These are phyloP conservation scores for Erucastrum elatum DNA, from an alignment of 345 rosid species.

Conservation along the genomic window DNA sequence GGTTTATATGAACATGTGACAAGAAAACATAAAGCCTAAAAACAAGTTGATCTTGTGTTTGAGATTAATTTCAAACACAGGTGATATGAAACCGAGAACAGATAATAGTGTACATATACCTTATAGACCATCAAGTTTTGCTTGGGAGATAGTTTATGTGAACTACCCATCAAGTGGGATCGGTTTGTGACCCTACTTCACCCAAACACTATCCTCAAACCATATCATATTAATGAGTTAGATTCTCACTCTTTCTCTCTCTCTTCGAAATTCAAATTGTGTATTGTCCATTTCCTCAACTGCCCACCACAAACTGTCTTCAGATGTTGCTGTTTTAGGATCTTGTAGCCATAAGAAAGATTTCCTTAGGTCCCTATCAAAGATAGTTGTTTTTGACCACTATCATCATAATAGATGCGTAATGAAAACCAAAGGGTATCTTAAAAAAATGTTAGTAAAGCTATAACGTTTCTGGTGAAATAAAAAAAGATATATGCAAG, in stretches of 20 bases:
- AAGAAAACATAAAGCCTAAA: neutral
- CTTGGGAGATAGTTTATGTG: conserved; percentile 6
- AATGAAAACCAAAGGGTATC: conserved; percentile 5
- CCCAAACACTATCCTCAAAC: conserved; percentile 35
- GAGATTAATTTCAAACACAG: neutral
- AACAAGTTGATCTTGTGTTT: neutral
- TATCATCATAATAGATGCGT: conserved; percentile 6
- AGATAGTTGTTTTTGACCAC: neutral
- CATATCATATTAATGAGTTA: conserved; percentile 32
- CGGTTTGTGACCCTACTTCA: conserved; percentile 34
- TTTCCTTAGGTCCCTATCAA: conserved; percentile 2
- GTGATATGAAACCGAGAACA: neutral
- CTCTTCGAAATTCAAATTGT: conserved; percentile 28
- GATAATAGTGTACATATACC: neutral
- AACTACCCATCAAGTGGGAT: conserved; percentile 8
- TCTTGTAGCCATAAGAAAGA: conserved; percentile 22
- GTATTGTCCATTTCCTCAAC: conserved; percentile 31
- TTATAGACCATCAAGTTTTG: conserved; percentile 5
- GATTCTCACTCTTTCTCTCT: conserved; percentile 13
- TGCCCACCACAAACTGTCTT: conserved; percentile 28
- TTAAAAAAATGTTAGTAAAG: neutral
- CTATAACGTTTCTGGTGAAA: neutral
- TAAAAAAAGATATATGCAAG: neutral
- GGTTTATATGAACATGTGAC: conserved; percentile 13
- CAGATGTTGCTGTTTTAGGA: conserved; percentile 31